Base-by-base conservation (phyloP, 1,284 basidiomycete species). In the Marasmius fiardii region DNA sequence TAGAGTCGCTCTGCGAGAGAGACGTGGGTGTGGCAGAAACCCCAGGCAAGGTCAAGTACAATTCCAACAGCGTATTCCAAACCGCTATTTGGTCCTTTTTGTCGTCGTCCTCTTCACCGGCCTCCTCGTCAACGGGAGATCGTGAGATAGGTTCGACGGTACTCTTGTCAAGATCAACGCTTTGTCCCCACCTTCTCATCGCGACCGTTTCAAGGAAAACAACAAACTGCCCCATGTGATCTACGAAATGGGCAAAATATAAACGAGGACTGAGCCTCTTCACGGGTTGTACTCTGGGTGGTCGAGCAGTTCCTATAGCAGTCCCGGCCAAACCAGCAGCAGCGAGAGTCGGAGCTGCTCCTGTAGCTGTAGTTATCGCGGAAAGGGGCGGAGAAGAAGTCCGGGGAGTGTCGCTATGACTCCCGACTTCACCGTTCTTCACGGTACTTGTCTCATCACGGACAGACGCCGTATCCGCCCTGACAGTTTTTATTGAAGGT, bases 31-130 rank as follows among this genome's bases (percentile, higher is more conserved):
- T 51, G 10, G 53, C 48, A 7, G 56, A 56, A 18, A 54, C 39
- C 49, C 55, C 64, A 31, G 68, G 77, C 6, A 82, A 71, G 0
- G 84, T 81, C 24, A 99, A 82, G 68, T 98, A 98, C 16, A 99
- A 81, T 71, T 99, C 96, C 52, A 99, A 76, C 1, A 99, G 75
- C 1, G 96, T 98, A 71, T 97, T 98, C 95, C 96, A 98, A 12
- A 98, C 88, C 0, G 93, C 89, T 11, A 82, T 79, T 67, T 96
- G 93, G 66, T 97, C 93, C 14, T 71, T 69, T 61, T 73, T 72
- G 56, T 92, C 89, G 0, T 72, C 70, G 31, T 80, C 79, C 24
- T 81, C 81, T 50, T 85, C 82, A 12, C 71, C 51, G 57, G 58
- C 41, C 62, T 61, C 58, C 65, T 70, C 52, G 56, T 54, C 56